Evolutionary conservation across 2,329 filamentous ascomycete genomes (phyloP).

Genomic region (Thielaviopsis ethacetica): DNA sequence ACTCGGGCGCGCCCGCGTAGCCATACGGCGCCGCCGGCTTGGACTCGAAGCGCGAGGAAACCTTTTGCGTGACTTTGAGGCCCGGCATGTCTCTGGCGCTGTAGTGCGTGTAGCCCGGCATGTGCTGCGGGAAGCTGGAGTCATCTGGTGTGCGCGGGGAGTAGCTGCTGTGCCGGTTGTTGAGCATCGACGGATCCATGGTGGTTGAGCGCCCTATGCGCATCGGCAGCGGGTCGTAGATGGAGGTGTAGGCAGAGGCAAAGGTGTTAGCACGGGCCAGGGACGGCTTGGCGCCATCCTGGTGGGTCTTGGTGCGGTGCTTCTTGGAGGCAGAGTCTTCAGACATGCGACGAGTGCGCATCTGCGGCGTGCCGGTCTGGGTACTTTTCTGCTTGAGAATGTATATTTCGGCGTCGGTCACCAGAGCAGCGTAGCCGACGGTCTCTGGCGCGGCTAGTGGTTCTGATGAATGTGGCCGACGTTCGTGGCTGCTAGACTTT

Average conservation of each 20-base stretch:
- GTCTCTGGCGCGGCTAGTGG: not conserved
- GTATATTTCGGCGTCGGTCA: conserved; percentile 16
- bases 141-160: not conserved
- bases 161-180: not conserved
- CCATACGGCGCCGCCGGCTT: not conserved
- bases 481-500: not conserved
- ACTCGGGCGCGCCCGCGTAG: not conserved
- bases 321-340: conserved; percentile 2
- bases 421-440: not conserved
- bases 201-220: not conserved
- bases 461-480: not conserved
- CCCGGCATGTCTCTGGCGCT: not conserved
- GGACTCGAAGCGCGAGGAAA: not conserved
- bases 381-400: conserved; percentile 16
- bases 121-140: not conserved
- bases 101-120: not conserved
- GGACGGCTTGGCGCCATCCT: not conserved
- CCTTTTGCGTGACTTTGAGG: not conserved
- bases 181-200: not conserved
- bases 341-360: not conserved
- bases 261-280: not conserved
- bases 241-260: not conserved
- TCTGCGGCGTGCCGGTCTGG: not conserved
- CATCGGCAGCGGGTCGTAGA: not conserved
- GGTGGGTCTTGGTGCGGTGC: not conserved